phyloP scores from a whole-genome alignment of 106 monocot genomes.

The Dendrobium catenatum region DNA sequence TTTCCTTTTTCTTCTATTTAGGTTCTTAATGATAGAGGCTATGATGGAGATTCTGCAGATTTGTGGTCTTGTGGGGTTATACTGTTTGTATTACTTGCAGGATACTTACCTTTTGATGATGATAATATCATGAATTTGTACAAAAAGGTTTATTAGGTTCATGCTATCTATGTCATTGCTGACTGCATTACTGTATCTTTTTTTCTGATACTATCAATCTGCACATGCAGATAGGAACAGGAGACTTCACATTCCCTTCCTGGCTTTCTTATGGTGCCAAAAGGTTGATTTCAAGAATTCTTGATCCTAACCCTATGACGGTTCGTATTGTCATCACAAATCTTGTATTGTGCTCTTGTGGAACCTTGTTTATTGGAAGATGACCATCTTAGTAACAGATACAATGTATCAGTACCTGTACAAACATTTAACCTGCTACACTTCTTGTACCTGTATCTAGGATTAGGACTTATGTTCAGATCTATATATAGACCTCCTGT shows the following conservation, averaged over 20 bases:
- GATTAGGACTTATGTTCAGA: too few species aligned
- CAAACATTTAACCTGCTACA: too few species aligned
- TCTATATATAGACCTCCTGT: too few species aligned
- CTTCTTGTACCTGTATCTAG: too few species aligned
- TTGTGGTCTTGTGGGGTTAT: constrained; percentile 95
- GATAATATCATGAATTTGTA: constrained; percentile 67
- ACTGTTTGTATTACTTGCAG: constrained; percentile 85
- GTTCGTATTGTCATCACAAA: constrained; percentile 23
- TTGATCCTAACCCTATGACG: constrained; percentile 82
- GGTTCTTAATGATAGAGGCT: constrained; percentile 77
- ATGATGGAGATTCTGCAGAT: constrained; percentile 84
- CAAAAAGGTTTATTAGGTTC: constrained; percentile 48
- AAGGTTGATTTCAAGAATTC: constrained; percentile 60
- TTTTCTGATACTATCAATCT: not conserved
- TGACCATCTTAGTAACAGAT: not conserved
- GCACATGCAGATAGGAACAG: constrained; percentile 54
- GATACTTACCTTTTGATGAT: constrained; percentile 95
- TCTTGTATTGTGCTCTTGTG: not conserved
- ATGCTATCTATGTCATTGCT: not conserved
- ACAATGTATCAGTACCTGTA: too few species aligned
- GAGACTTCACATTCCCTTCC: constrained; percentile 65
- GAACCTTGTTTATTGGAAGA: not conserved
- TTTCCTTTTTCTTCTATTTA: not conserved
- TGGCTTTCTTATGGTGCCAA: constrained; percentile 82
- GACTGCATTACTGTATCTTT: not conserved